Base-by-base conservation (phyloP, 2,329 filamentous ascomycete species). In the Diaporthe sp. region DNA sequence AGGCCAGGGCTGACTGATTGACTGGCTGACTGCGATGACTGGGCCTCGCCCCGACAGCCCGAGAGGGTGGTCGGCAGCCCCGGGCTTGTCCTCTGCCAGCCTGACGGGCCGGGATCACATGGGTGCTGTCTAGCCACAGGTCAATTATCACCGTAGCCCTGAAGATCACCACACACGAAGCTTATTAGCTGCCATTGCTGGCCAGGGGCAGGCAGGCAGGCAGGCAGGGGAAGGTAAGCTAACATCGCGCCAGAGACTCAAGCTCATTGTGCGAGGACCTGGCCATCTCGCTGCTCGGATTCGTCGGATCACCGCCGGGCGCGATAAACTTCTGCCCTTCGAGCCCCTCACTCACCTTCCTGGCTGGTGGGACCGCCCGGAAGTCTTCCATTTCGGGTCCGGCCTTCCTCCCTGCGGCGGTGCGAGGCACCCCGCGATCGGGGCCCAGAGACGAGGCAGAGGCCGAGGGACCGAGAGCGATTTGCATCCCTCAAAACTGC, bases 201-300 rank as follows among this genome's bases (percentile, higher is more conserved):
- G 28, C 22, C 22, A 53, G 31, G 42, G 44, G 28, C 61, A 34
- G 39, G 19, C 44, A 31, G 13, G 19, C 44, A 31, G 13, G 28
- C 39, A 46, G 22, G 39, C 39, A 39, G 46, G 1, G 19, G 22
- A 53, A 28, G 46, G 1, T 25, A 31, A 53, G 65, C 34, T 22
- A 39, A 53, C 15, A 42, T 7, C 49, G 49, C 49, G 49, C 46
- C 65, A 55, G n/a, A 55, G 15, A 55, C 31, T 31, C n/a, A 55
- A 70, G 49, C 34, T 70, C 42, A 31, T 42, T 70, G 46, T 55
- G 65, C 49, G 65, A 42, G 46, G 34, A 12, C 22, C 25, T 44
- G 61, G 61, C 8, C 65, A 22, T 15, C 34, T 70, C 49, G 65
- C 65, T 53, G 65, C 25, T 70, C 65, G 65, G 65, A 70, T 70